phyloP scores from a whole-genome alignment of 306 rosid genomes.

The Trichosanthes truncata region DNA sequence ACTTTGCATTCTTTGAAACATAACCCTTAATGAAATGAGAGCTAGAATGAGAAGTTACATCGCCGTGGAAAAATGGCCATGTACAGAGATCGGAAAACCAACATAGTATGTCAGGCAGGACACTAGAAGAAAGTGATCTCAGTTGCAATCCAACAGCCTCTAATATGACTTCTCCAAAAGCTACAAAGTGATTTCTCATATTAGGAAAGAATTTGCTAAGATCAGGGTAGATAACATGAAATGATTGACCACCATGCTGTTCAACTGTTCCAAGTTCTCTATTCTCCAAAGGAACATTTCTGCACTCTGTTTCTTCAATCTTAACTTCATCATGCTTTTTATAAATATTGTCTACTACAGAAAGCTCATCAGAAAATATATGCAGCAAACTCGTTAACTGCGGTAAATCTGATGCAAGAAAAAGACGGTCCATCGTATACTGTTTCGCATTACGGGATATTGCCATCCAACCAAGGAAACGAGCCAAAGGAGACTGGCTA shows the following conservation, averaged over 20 bases:
- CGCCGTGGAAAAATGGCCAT: conserved; percentile 49
- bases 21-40: conserved; percentile 50
- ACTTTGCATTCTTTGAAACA: conserved; percentile 79
- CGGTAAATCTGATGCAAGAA: conserved; percentile 72
- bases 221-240: conserved; percentile 67
- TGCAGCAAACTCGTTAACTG: conserved; percentile 60
- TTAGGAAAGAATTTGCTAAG: conserved; percentile 70
- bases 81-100: conserved; percentile 85
- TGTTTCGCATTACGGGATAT: conserved; percentile 80
- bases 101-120: conserved; percentile 72
- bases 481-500: conserved; percentile 59
- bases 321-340: conserved; percentile 33
- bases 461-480: conserved; percentile 98
- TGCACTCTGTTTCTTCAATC: conserved; percentile 30
- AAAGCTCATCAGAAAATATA: conserved; percentile 79
- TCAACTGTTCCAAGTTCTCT: conserved; percentile 32
- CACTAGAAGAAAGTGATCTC: conserved; percentile 62
- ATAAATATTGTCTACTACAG: conserved; percentile 59
- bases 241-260: conserved; percentile 33
- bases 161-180: conserved; percentile 72
- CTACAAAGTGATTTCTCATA: conserved; percentile 64
- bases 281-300: conserved; percentile 18
- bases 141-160: conserved; percentile 91
- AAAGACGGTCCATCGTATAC: conserved; percentile 50
- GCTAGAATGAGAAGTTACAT: conserved; percentile 27